A percentile compares a stretch with the other conserved stretches of the same genome.
phyloP scores from a whole-genome alignment of 2,329 filamentous ascomycete genomes.

The Aspergillus piperis region DNA sequence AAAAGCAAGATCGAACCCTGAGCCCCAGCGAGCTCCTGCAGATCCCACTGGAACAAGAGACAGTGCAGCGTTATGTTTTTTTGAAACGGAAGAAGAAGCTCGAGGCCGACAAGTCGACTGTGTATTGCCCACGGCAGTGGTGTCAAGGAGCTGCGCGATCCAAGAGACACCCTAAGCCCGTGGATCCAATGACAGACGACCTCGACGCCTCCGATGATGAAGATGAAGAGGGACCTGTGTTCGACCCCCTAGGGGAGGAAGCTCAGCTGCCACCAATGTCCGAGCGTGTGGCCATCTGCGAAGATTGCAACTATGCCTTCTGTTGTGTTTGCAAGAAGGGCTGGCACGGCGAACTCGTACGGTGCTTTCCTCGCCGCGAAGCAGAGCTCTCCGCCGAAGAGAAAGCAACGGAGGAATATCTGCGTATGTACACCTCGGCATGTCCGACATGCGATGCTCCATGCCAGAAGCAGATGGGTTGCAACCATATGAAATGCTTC shows the following conservation, averaged over 20 bases:
- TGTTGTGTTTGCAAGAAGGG: constrained; percentile 72
- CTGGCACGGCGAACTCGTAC: constrained; percentile 93
- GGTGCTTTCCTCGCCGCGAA: constrained; percentile 63
- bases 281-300: constrained; percentile 79
- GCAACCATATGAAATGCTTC: constrained; percentile 95
- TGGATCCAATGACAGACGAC: constrained; percentile 62
- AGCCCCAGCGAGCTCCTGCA: constrained; percentile 82
- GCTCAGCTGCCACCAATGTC: constrained; percentile 50
- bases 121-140: constrained; percentile 91
- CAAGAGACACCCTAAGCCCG: constrained; percentile 70
- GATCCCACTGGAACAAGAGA: constrained; percentile 69
- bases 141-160: constrained; percentile 85
- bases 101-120: constrained; percentile 85
- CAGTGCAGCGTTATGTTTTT: constrained; percentile 81
- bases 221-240: constrained; percentile 48
- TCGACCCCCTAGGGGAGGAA: constrained; percentile 49
- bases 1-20: constrained; percentile 67
- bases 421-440: constrained; percentile 76
- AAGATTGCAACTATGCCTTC: constrained; percentile 87
- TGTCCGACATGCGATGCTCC: constrained; percentile 87
- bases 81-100: constrained; percentile 91
- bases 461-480: constrained; percentile 87
- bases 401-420: constrained; percentile 80
- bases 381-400: constrained; percentile 80
- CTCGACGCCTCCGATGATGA: constrained; percentile 54